These are phyloP conservation scores for Cryptococcus sp. DNA, from an alignment of 1,284 basidiomycete genomes.

Conservation along the genomic window DNA sequence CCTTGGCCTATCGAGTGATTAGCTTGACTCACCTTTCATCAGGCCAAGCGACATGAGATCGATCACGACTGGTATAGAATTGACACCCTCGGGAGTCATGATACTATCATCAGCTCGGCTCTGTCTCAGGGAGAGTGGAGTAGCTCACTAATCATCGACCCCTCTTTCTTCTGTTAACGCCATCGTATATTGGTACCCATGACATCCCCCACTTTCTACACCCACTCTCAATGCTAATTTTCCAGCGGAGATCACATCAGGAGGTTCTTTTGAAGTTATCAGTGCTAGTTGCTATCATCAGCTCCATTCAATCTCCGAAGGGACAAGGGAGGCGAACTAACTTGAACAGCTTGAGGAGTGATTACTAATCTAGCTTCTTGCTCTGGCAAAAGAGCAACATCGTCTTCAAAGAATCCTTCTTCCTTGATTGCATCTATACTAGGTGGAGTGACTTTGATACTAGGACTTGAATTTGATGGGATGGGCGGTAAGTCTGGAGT, in stretches of 20 bases:
- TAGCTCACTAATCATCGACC: conserved; percentile 53
- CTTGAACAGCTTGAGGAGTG: conserved; percentile 39
- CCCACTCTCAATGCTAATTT: conserved; percentile 51
- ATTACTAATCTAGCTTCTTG: conserved; percentile 35
- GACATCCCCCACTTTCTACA: conserved; percentile 57
- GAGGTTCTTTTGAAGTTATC: conserved; percentile 46
- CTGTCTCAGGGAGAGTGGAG: neutral
- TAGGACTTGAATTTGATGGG: conserved; percentile 2
- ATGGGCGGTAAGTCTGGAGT: conserved; percentile 9
- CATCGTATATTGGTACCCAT: conserved; percentile 58
- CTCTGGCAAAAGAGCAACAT: conserved; percentile 33
- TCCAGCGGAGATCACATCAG: conserved; percentile 31
- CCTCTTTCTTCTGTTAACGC: conserved; percentile 50
- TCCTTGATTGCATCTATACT: conserved; percentile 37
- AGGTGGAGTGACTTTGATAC: conserved; percentile 32
- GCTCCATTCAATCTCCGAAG: neutral
- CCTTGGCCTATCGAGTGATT: neutral
- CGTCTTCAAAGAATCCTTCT: conserved; percentile 43
- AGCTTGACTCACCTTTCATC: conserved; percentile 37
- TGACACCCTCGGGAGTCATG: conserved; percentile 34
- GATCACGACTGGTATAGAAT: conserved; percentile 43
- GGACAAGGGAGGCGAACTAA: conserved; percentile 12
- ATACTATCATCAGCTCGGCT: conserved; percentile 21
- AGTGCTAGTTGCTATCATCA: conserved; percentile 38
- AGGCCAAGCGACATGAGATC: conserved; percentile 44